Evolutionary conservation across 139 green algal genomes (phyloP), one percentile per base, ranked within the genome.

Genomic region (Ulvella scutata): DNA sequence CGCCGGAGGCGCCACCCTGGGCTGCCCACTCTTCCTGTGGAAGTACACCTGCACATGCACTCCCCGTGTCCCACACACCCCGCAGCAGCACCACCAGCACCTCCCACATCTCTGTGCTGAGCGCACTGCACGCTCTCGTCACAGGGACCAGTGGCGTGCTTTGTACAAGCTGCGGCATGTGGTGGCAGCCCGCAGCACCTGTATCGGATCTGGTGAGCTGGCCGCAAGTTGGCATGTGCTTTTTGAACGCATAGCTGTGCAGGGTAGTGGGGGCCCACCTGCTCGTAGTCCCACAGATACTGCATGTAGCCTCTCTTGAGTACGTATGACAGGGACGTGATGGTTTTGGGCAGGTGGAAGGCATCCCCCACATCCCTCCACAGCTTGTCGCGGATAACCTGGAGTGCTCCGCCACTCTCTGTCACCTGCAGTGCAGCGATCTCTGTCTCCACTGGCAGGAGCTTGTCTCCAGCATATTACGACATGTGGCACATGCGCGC

Each of bases 271-370:
- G 43, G 9, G 13, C 51, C 9, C 51, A 23, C 73, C 77, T 81
- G 77, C 38, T 81, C 77, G 37, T 78, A 81, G 61, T 81, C 77
- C 77, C 77, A 81, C 4, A 81, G 73, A 35, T 75, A 76, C 7
- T 38, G 43, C 37, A 76, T 43, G 73, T 81, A 81, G 4, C 72
- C 73, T 35, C 74, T 74, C 9, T 74, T 72, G 37, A 81, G 77
- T 29, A 37, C 38, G 61, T 61, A 81, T 0, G 77, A 81, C 37
- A 78, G 72, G n/a, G 72, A 74, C 23, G 77, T 81, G 77, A 81
- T 78, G 13, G 77, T 81, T 9, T 78, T 67, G 7, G 77, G 60
- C 6, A 78, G 77, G 33, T 75, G 38, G 61, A 81, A 81, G 3
- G 73, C 38, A 60, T 81, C 72, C 23, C 72, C 77, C 21, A 62